Percentiles rank a stretch among this genome's conserved stretches.
Evolutionary conservation across 139 green algal genomes (phyloP).

Genomic region (Micractinium sp.): DNA sequence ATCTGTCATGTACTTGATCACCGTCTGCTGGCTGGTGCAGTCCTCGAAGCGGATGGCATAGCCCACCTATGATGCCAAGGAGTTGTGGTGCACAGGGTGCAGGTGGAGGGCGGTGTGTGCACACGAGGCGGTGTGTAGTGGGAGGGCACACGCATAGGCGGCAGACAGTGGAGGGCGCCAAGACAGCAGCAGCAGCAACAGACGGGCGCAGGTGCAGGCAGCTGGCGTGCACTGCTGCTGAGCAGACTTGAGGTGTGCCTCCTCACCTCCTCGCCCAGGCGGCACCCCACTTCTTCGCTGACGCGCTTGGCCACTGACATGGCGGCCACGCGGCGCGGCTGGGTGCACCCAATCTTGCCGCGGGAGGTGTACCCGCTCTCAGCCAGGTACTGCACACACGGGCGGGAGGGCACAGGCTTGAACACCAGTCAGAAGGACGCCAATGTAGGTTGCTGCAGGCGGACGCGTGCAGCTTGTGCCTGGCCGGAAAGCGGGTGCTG

Average conservation of each 20-base stretch:
- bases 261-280: constrained; percentile 84
- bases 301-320: constrained; percentile 98
- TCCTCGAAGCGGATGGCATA: constrained; percentile 99
- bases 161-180: too few species aligned
- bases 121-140: too few species aligned
- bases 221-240: too few species aligned
- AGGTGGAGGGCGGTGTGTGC: not conserved
- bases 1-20: constrained; percentile 99
- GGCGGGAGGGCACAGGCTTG: too few species aligned
- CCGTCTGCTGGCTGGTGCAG: constrained; percentile 86
- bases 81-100: not conserved
- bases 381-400: constrained; percentile 86
- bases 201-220: too few species aligned
- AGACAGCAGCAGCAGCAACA: too few species aligned
- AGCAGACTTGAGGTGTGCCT: too few species aligned
- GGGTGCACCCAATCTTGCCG: constrained; percentile 91
- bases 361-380: constrained; percentile 83
- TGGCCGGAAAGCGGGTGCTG: too few species aligned
- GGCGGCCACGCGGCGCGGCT: constrained; percentile 94
- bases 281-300: constrained; percentile 91
- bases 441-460: too few species aligned
- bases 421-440: not conserved
- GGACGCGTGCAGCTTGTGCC: too few species aligned
- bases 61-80: constrained; percentile 71
- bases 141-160: too few species aligned